Base-by-base conservation (phyloP, 2,329 filamentous ascomycete genomes). In the Ambrosiella beaveri region DNA sequence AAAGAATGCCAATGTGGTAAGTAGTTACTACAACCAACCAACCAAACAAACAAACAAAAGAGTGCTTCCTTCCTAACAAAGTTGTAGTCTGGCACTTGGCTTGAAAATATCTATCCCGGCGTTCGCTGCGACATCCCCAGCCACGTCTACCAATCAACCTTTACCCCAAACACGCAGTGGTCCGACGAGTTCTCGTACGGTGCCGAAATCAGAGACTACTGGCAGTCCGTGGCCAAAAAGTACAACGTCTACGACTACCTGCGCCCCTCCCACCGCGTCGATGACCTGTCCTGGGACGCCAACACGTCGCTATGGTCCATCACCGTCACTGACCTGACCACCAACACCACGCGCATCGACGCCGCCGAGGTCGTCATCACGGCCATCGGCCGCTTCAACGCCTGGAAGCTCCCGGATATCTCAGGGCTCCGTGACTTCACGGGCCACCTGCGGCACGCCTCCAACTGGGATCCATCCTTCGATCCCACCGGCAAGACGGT, bases 81-180 rank as follows among this genome's bases (percentile, higher is more conserved):
- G 3, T 27, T 12, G 27, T n/a, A 57, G 55, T 57, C 55, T 19
- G 75, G 76, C 1, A 78, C 74, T 2, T 79, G 75, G 76, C 71
- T 75, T 54, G 75, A 77, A 60, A 79, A 78, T 57, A 65, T 72
- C 3, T 85, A 85, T 62, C 81, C 81, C 0, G 82, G 81, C 1
- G 80, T 84, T 0, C 71, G 80, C 47, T 87, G 84, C 63, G 82
- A 86, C 36, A 78, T 87, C 12, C 81, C 84, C 0, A 77, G 82
- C 0, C 81, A 85, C 65, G 81, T 83, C 17, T 88, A 88, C 63
- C 83, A 86, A 64, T 78, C 77, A 7, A 81, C 79, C 0, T 87
- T 86, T 65, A 73, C 74, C 6, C 81, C 82, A 0, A 87, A 87
- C 58, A 77, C 75, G 0, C 73, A 85, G 62, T 88, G 85, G 85